phyloP scores from a whole-genome alignment of 192 early-diverging fungal genomes.

The Backusella parvicylindrica region DNA sequence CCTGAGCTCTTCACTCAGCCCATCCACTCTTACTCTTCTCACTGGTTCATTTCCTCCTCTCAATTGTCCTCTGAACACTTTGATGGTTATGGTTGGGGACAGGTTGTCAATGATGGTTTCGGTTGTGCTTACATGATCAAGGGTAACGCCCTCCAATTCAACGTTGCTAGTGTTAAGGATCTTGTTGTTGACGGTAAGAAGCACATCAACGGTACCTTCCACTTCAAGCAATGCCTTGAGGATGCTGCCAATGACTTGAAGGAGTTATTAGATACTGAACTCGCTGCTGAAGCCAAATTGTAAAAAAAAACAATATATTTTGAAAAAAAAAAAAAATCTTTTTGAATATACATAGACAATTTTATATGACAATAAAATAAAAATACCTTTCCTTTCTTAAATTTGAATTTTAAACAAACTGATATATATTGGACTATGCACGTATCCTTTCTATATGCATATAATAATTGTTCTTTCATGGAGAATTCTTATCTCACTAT shows the following conservation, averaged over 20 bases:
- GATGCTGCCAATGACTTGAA: constrained; percentile 89
- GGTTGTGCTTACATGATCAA: constrained; percentile 96
- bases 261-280: constrained; percentile 58
- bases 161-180: constrained; percentile 72
- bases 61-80: constrained; percentile 91
- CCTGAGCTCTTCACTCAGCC: constrained; percentile 88
- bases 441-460: too few relatives aligned
- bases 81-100: constrained; percentile 80
- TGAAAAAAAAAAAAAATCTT: neutral
- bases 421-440: neutral
- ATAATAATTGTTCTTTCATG: neutral
- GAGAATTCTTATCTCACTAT: neutral
- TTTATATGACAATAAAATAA: constrained; percentile 1
- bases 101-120: constrained; percentile 64
- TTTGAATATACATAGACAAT: constrained; percentile 1
- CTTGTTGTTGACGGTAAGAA: constrained; percentile 50
- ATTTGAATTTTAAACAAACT: neutral
- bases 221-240: constrained; percentile 76
- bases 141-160: constrained; percentile 81
- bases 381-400: neutral
- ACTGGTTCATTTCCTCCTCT: constrained; percentile 92
- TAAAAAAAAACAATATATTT: constrained; percentile 29
- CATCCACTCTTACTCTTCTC: constrained; percentile 69
- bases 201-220: constrained; percentile 52
- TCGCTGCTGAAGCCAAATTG: constrained; percentile 63